Evolutionary conservation across 2,329 filamentous ascomycete genomes (phyloP), one percentile per base, ranked within the genome.

Genomic region (Hypoxylon sp.): DNA sequence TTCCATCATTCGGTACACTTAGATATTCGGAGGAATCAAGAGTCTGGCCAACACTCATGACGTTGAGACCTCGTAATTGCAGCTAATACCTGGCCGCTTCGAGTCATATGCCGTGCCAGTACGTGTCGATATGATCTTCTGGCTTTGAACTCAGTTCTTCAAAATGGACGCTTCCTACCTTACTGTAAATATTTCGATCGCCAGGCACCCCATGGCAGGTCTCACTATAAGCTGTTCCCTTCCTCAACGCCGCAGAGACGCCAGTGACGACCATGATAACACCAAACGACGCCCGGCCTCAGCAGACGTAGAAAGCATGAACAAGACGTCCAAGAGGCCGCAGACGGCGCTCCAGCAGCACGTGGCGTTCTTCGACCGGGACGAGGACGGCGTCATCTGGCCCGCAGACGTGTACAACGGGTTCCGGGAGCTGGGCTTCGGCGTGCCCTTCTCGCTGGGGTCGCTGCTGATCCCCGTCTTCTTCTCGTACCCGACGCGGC

Each of bases 401-500:
- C 77, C 76, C 0, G 51, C 48, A 15, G 74, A 79, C 57, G 77
- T 75, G 0, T 79, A 73, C 59, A 51, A 40, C 8, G 76, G 77
- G 3, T 77, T 79, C 51, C 71, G 71, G 2, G 71, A 71, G 1
- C 64, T 79, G 0, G 77, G 77, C 0, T 79, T 78, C 67, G 73
- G 69, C 45, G 48, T 77, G 10, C 27, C 75, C 1, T 74, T 80
- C 58, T 78, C 74, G 3, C 9, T 75, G 1, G 49, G 79, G 2
- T 69, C 76, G 2, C 52, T 72, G 11, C 55, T 80, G 9, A 72
- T 80, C 37, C 74, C 79, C 37, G 3, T 69, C 47, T 74, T 70
- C 64, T 79, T 81, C 61, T 79, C 78, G 3, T 81, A 81, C 54
- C 76, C 77, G 1, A 80, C 78, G 0, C 67, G 71, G 1, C 60